A percentile compares a stretch with the other conserved stretches of the same genome.
phyloP scores from a whole-genome alignment of 2,329 filamentous ascomycete species.

The Neophaeococcomyces mojaviensis region DNA sequence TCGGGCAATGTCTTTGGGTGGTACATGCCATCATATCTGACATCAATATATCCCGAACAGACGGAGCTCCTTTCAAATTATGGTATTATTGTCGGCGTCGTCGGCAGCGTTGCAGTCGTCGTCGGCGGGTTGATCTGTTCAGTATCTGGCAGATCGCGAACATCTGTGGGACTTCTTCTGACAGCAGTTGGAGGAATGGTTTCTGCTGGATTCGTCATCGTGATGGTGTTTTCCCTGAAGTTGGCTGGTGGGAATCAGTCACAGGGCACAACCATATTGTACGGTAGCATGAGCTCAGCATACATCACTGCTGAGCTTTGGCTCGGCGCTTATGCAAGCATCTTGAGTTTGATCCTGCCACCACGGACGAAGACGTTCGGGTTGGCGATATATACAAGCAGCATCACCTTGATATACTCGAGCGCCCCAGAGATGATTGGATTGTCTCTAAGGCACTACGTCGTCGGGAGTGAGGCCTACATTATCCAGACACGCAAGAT shows the following conservation, averaged over 20 bases:
- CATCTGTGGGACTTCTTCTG: slow-evolving; percentile 6
- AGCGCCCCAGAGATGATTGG: slow-evolving; percentile 20
- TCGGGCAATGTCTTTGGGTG: slow-evolving; percentile 22
- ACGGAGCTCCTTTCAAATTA: slow-evolving; percentile 17
- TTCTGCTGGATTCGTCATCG: slow-evolving; percentile 21
- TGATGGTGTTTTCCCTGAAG: slow-evolving; percentile 21
- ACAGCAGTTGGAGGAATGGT: slow-evolving; percentile 24
- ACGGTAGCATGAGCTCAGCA: slow-evolving; percentile 19
- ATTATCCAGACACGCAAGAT: slow-evolving; percentile 11
- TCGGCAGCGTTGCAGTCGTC: slow-evolving; percentile 23
- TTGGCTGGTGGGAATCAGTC: slow-evolving; percentile 13
- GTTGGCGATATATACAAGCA: slow-evolving; percentile 15
- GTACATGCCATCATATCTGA: slow-evolving; percentile 24
- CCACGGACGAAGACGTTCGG: slow-evolving; percentile 22
- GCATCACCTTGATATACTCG: slow-evolving; percentile 18
- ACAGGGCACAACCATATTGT: slow-evolving; percentile 17
- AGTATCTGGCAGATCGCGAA: slow-evolving; percentile 11
- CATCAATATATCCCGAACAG: slow-evolving; percentile 16
- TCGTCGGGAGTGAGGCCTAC: slow-evolving; percentile 12
- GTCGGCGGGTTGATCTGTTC: slow-evolving; percentile 19
- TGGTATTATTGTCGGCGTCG: slow-evolving; percentile 24
- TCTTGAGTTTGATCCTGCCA: slow-evolving; percentile 15
- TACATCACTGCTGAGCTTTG: slow-evolving; percentile 22
- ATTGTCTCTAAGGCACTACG: slow-evolving; percentile 16
- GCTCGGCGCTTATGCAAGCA: slow-evolving; percentile 17